Evolutionary conservation across 768 basidiomycete genomes (phyloP), one percentile per base, ranked within the genome.

Genomic region (Phlebiopsis gigantea): DNA sequence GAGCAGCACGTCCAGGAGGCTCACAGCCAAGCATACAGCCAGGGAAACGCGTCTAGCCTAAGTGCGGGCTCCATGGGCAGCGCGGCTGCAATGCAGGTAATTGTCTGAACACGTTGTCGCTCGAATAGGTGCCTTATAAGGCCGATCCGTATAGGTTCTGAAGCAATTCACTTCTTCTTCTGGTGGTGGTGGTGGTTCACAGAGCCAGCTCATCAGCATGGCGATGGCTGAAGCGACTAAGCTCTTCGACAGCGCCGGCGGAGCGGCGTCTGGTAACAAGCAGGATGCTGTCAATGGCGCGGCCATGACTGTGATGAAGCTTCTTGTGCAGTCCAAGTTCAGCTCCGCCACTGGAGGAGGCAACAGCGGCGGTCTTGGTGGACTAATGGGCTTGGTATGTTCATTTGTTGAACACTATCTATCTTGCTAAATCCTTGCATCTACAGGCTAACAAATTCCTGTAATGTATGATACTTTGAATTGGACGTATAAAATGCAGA

Each of bases 261-360:
- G 83, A 7, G 78, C 81, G 3, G 73, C 82, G 4, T 78, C 80
- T 10, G 84, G 86, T 9, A 78, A 78, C 67, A 90, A 90, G 72
- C 92, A 95, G 64, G 90, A 93, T 64, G 85, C 85, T 8, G 83
- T 95, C 65, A 90, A 88, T 57, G 80, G 87, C 12, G 93, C 93
- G 45, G 90, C 87, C 2, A 85, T 87, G 83, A 93, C 87, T 0
- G 82, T 90, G 56, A 85, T 91, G 81, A 93, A 94, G 73, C 74
- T 93, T 41, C 66, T 93, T 44, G 82, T 90, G 5, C 83, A 88
- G 66, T 82, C 79, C 42, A 84, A 87, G 69, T 75, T 84, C 63
- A 76, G 76, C 61, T 73, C 69, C 26, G 67, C 72, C 1, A 73
- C 69, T 17, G 87, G 84, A 8, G 65, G 63, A 3, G 87, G 89